Percentiles rank a stretch among this genome's conserved stretches.
Conservation (phyloP, 1,284 basidiomycete species). For the Earliella scabrosa region DNA sequence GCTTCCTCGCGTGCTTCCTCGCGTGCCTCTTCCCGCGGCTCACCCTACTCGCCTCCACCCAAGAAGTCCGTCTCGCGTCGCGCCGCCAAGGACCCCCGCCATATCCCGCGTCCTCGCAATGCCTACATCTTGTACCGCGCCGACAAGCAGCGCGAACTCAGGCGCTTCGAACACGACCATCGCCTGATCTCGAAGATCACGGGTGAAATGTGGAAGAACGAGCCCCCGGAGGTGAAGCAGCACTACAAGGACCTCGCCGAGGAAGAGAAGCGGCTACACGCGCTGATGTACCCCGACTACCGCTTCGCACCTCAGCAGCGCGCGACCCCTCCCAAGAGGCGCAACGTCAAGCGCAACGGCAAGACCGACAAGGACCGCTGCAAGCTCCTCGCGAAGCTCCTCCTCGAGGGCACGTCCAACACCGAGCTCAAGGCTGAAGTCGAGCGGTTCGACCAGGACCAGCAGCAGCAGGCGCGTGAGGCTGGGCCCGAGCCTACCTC, state of each 20-base stretch:
- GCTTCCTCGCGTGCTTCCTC: no score
- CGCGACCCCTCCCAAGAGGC: conserved; percentile 22
- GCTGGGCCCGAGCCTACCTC: not conserved
- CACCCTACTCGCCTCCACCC: not conserved
- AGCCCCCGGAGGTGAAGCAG: conserved; percentile 46
- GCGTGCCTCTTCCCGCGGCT: not conserved
- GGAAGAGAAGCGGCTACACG: conserved; percentile 52
- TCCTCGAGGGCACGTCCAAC: conserved; percentile 14
- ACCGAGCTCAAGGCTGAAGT: conserved; percentile 18
- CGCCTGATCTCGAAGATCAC: conserved; percentile 61
- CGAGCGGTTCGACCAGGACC: conserved; percentile 12
- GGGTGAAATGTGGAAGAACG: conserved; percentile 55
- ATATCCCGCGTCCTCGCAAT: conserved; percentile 84
- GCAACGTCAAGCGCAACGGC: conserved; percentile 31
- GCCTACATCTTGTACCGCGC: conserved; percentile 88
- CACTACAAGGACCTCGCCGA: conserved; percentile 45
- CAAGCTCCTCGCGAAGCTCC: conserved; percentile 20
- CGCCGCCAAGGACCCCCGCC: conserved; percentile 37
- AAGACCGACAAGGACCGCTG: conserved; percentile 22
- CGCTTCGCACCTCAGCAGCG: conserved; percentile 43
- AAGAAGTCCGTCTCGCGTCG: conserved; percentile 11
- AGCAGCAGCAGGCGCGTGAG: not conserved
- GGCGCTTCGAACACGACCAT: conserved; percentile 55
- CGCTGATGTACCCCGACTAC: conserved; percentile 50
- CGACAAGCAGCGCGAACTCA: conserved; percentile 55